Conservation (phyloP, 108 stramenopile species). For the Skeletonema potamos region DNA sequence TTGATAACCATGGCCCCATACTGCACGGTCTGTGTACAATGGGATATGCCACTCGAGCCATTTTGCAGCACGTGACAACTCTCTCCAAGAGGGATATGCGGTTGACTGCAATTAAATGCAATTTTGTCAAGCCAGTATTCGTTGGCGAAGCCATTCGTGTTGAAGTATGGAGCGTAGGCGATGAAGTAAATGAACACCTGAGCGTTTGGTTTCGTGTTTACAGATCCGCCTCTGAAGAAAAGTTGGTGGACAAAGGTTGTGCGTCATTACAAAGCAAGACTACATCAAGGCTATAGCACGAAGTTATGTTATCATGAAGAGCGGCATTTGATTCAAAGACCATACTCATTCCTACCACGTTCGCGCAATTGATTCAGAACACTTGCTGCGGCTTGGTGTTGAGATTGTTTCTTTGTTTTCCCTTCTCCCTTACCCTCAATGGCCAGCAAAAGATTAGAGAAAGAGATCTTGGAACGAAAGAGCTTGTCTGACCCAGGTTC, state of each 20-base stretch:
- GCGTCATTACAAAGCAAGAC: neutral
- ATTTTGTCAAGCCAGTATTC: conserved; percentile 70
- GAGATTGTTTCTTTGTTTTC: conserved; percentile 22
- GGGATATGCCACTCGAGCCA: conserved; percentile 67
- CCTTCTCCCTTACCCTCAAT: conserved; percentile 20
- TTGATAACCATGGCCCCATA: conserved; percentile 63
- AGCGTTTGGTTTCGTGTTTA: conserved; percentile 5
- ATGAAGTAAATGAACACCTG: neutral
- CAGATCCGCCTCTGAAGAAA: neutral
- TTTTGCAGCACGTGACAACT: conserved; percentile 30
- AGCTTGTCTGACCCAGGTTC: conserved; percentile 3
- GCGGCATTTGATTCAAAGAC: neutral
- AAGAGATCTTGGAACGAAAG: conserved; percentile 20
- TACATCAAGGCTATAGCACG: neutral
- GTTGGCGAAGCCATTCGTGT: conserved; percentile 56
- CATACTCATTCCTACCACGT: neutral
- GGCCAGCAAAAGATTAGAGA: conserved; percentile 4
- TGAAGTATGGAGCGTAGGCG: conserved; percentile 41
- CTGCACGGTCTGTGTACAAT: conserved; percentile 89
- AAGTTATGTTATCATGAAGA: neutral
- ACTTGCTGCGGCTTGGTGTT: conserved; percentile 17
- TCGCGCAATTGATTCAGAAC: conserved; percentile 29
- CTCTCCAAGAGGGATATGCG: neutral
- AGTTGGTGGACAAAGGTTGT: conserved; percentile 13
- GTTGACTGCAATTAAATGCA: conserved; percentile 32